A percentile compares a stretch with the other conserved stretches of the same genome.
These are phyloP conservation scores for Inga laurina DNA, from an alignment of 306 rosid species.

Conservation along the genomic window DNA sequence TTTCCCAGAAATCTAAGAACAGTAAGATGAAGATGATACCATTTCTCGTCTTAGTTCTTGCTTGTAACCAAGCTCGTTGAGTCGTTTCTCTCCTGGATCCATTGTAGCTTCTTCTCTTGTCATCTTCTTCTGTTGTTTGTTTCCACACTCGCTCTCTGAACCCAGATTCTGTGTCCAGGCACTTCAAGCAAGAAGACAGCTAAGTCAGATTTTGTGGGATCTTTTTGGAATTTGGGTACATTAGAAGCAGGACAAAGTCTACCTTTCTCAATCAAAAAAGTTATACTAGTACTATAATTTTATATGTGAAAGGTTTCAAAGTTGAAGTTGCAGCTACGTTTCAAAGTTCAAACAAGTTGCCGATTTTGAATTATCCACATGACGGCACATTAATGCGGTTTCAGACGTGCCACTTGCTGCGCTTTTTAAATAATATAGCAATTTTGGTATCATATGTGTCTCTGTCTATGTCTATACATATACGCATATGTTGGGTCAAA, in stretches of 20 bases:
- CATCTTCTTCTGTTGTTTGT: background rate
- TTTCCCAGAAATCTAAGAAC: background rate
- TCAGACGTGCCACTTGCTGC: background rate
- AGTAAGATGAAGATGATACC: conserved; percentile 37
- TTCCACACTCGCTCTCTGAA: conserved; percentile 28
- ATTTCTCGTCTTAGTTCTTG: conserved; percentile 86
- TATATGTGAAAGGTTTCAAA: background rate
- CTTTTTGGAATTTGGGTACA: background rate
- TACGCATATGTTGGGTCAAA: too few relatives aligned
- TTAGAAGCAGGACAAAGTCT: background rate
- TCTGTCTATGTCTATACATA: too few relatives aligned
- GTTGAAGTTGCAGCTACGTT: too few relatives aligned
- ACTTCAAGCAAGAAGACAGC: background rate
- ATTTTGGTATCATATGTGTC: too few relatives aligned
- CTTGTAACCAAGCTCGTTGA: conserved; percentile 86
- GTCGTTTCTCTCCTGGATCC: conserved; percentile 83
- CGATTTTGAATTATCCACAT: conserved; percentile 21
- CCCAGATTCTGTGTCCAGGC: conserved; percentile 11
- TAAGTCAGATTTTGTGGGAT: background rate
- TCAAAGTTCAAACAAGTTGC: background rate
- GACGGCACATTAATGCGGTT: background rate
- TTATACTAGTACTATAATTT: background rate
- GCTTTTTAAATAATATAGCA: background rate
- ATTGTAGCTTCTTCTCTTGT: conserved; percentile 31
- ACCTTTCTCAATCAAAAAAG: background rate